Base-by-base conservation (phyloP, 768 basidiomycete genomes). In the Pleurotus cornucopiae region DNA sequence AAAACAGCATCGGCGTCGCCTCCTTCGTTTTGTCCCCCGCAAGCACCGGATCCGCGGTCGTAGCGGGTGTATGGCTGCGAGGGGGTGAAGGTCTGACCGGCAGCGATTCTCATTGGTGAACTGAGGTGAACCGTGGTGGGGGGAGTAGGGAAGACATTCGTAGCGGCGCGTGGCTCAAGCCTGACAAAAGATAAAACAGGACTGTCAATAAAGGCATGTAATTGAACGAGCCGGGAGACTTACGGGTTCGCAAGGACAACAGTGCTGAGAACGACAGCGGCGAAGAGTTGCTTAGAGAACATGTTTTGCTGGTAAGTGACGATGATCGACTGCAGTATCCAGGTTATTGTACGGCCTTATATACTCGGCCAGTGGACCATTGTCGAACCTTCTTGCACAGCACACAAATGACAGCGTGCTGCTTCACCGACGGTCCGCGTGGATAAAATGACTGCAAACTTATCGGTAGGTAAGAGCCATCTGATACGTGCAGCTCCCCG, bases 1-100 rank as follows among this genome's bases (percentile, higher is more conserved):
- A 76, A 76, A 18, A 75, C 73, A 13, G 73, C 72, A 39, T 71
- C 73, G 5, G 71, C 55, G 48, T 75, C 71, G 23, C 75, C 74
- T 26, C 71, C 73, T 60, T 76, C 75, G 2, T 59, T 54, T 47
- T 75, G 73, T 2, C 64, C 71, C 0, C 58, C 63, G 57, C 75
- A 76, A 41, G 69, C 69, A 16, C 74, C 75, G 52, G 72, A 68
- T 13, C 73, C 74, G 26, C 74, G 68, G 57, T 74, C 73, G 51
- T 65, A 74, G 11, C 73, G 63, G 13, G 69, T 73, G 59, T 73
- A 73, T 1, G 67, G 61, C n/a, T 62, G 57, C 37, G 72, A 41
- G 16, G 72, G 71, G 0, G 70, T 71, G 60, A 74, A 74, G 16
- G 71, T 72, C 3, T 60, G 37, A 2, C 72, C 71, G 18, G 70